Conservation (phyloP, 345 rosid genomes). For the Lagerstroemia speciosa region DNA sequence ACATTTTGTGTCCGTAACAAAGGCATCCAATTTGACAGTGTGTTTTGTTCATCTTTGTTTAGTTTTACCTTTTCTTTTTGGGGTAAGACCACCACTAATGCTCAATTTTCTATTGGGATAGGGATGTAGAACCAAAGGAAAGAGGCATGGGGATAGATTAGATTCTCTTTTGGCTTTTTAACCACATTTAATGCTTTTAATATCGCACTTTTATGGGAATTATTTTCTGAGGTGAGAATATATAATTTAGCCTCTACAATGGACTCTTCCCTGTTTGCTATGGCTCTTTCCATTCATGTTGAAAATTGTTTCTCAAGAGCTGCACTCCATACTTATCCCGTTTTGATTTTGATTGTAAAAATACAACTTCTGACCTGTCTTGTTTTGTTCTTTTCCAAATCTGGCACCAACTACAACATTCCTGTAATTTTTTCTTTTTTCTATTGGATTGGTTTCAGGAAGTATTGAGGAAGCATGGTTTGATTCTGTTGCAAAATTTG, state of each 20-base stretch:
- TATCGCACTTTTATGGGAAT: not conserved
- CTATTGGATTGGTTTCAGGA: slow-evolving; percentile 23
- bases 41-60: not conserved
- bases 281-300: not conserved
- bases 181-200: not conserved
- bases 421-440: not conserved
- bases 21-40: not conserved
- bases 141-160: not conserved
- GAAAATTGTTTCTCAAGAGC: not conserved
- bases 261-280: not conserved
- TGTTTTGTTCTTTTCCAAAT: not conserved
- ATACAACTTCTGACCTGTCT: not conserved
- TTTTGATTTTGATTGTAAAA: not conserved
- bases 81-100: too few species aligned
- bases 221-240: not conserved
- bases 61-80: too few species aligned
- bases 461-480: slow-evolving; percentile 61
- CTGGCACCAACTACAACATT: not conserved
- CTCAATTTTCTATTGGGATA: not conserved
- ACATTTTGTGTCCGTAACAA: not conserved
- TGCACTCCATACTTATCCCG: not conserved
- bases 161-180: not conserved
- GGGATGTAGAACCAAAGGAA: not conserved
- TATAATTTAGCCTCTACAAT: not conserved
- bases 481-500: slow-evolving; percentile 59